These are phyloP conservation scores for Megacollybia marginata DNA, from an alignment of 768 basidiomycete genomes.

Conservation along the genomic window DNA sequence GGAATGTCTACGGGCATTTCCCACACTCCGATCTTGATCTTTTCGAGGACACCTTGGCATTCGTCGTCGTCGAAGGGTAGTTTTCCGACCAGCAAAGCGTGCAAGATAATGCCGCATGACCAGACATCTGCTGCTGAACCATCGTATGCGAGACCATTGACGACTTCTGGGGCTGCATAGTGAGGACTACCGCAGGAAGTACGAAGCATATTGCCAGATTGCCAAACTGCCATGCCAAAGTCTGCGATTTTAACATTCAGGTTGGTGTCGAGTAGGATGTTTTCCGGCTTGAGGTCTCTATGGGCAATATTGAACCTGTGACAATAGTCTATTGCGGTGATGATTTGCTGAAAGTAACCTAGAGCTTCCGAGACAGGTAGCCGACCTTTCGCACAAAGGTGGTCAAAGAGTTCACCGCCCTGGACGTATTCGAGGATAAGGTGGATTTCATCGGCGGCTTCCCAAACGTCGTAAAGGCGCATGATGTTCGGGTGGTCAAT, in stretches of 20 bases:
- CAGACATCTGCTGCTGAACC: conserved; percentile 90
- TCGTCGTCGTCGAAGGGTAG: conserved; percentile 95
- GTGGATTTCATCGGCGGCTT: conserved; percentile 81
- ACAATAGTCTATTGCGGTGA: conserved; percentile 85
- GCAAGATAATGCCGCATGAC: conserved; percentile 94
- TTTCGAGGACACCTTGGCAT: conserved; percentile 65
- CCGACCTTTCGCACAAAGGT: conserved; percentile 73
- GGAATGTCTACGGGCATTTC: conserved; percentile 70
- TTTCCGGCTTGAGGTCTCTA: conserved; percentile 92
- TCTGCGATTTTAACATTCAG: conserved; percentile 92
- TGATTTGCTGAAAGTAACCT: conserved; percentile 89
- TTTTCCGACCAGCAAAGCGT: conserved; percentile 76
- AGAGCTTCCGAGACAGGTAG: conserved; percentile 68
- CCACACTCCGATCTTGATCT: conserved; percentile 68
- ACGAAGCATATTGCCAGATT: conserved; percentile 55
- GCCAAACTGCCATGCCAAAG: conserved; percentile 97
- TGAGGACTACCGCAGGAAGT: conserved; percentile 94
- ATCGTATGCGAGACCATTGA: conserved; percentile 76
- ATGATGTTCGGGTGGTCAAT: conserved; percentile 93
- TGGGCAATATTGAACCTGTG: conserved; percentile 94
- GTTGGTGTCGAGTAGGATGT: conserved; percentile 76
- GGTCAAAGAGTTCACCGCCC: conserved; percentile 92
- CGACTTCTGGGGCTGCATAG: conserved; percentile 90
- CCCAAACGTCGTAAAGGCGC: conserved; percentile 95
- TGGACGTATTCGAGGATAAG: conserved; percentile 93